Conservation (phyloP, 164 flowering plant genomes). For the Vitis amurensis region DNA sequence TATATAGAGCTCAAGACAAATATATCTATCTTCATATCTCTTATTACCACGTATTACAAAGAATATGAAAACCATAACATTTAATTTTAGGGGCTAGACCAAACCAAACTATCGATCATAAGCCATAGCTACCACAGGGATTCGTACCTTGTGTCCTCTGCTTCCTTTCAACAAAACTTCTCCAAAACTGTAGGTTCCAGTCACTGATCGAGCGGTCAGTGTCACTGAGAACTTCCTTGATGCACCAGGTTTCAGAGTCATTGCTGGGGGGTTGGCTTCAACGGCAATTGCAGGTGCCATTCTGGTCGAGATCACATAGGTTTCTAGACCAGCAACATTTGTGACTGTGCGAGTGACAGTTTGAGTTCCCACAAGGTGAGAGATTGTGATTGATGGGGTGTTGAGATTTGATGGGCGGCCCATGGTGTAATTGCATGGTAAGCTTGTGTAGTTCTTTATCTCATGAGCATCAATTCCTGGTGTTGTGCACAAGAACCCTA, state of each 20-base stretch:
- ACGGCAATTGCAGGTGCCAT: slow-evolving; percentile 83
- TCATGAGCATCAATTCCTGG: slow-evolving; percentile 80
- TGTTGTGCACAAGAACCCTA: slow-evolving; percentile 84
- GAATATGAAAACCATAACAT: slow-evolving; percentile 44
- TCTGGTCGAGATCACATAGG: slow-evolving; percentile 65
- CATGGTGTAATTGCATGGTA: slow-evolving; percentile 67
- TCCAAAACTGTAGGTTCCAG: slow-evolving; percentile 84
- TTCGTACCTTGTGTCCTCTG: slow-evolving; percentile 88
- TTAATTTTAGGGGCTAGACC: slow-evolving; percentile 7
- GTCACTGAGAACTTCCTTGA: slow-evolving; percentile 66
- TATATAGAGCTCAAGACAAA: slow-evolving; percentile 7
- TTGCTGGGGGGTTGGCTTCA: slow-evolving; percentile 74
- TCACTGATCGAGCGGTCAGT: slow-evolving; percentile 69
- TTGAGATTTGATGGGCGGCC: slow-evolving; percentile 77
- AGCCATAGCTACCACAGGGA: slow-evolving; percentile 95
- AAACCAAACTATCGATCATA: slow-evolving; percentile 44
- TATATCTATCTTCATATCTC: slow-evolving; percentile 19
- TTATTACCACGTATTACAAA: slow-evolving; percentile 64
- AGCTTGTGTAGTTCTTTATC: slow-evolving; percentile 60
- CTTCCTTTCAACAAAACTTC: slow-evolving; percentile 86
- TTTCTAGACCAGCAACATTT: slow-evolving; percentile 82
- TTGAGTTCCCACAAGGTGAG: slow-evolving; percentile 75
- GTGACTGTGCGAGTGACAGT: slow-evolving; percentile 77
- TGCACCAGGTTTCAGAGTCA: slow-evolving; percentile 75
- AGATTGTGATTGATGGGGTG: slow-evolving; percentile 77